A percentile compares a stretch with the other conserved stretches of the same genome.
phyloP scores from a whole-genome alignment of 2,329 filamentous ascomycete species.

The Penicillium griseofulvum region DNA sequence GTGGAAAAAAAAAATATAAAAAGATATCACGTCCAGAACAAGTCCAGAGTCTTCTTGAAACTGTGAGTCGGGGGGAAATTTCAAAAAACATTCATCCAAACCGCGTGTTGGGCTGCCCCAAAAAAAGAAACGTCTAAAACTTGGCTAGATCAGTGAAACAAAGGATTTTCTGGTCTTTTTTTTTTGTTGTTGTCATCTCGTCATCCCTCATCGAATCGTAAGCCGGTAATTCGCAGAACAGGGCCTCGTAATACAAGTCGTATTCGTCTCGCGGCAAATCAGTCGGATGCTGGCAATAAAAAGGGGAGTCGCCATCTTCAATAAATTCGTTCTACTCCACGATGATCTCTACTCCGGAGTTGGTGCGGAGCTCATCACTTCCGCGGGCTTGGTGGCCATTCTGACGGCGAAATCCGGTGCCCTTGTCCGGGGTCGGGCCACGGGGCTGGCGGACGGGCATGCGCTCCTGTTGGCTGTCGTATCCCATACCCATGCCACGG shows the following conservation, averaged over 20 bases:
- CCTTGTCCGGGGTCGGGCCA: conserved; percentile 60
- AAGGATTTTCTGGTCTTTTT: conserved; percentile 38
- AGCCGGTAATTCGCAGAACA: conserved; percentile 41
- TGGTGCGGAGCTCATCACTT: conserved; percentile 62
- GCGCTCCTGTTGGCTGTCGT: conserved; percentile 54
- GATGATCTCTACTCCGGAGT: conserved; percentile 61
- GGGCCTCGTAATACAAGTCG: conserved; percentile 43
- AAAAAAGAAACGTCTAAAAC: conserved; percentile 42
- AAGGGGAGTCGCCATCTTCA: conserved; percentile 34
- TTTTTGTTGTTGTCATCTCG: conserved; percentile 43
- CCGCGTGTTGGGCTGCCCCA: conserved; percentile 41
- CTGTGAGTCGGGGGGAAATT: conserved; percentile 4
- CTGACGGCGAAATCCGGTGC: conserved; percentile 57
- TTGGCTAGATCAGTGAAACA: conserved; percentile 42
- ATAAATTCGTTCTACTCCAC: conserved; percentile 51
- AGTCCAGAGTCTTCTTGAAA: conserved; percentile 14
- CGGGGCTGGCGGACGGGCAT: conserved; percentile 61
- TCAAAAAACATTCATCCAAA: conserved; percentile 29
- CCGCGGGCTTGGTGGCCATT: conserved; percentile 62
- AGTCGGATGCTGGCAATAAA: conserved; percentile 37
- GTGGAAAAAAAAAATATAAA: conserved; percentile 23
- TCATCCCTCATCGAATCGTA: conserved; percentile 51
- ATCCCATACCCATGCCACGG: conserved; percentile 59
- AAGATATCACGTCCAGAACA: conserved; percentile 4
- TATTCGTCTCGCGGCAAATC: conserved; percentile 43